A percentile compares a stretch with the other conserved stretches of the same genome.
phyloP scores from a whole-genome alignment of 345 rosid species.

The Camelina neglecta region DNA sequence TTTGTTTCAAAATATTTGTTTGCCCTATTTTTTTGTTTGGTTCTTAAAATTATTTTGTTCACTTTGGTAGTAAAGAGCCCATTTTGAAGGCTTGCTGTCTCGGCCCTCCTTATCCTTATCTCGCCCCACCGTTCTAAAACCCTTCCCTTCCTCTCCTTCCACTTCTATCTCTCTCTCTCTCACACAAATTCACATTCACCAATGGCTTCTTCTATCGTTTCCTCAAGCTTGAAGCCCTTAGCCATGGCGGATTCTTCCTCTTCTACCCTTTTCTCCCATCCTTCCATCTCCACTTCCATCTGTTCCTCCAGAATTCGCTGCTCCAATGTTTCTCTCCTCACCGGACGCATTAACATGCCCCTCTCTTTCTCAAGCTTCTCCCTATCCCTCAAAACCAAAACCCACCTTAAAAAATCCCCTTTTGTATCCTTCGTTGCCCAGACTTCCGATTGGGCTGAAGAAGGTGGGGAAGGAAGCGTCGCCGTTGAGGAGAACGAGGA shows the following conservation, averaged over 20 bases:
- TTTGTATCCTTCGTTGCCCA: conserved; percentile 57
- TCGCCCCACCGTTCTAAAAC: conserved; percentile 40
- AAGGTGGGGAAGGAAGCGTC: conserved; percentile 42
- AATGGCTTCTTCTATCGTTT: conserved; percentile 54
- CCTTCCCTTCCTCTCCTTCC: conserved; percentile 36
- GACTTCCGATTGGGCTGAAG: conserved; percentile 66
- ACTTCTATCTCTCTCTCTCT: conserved; percentile 11
- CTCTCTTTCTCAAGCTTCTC: conserved; percentile 46
- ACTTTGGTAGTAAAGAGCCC: background rate
- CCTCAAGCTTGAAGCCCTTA: conserved; percentile 55
- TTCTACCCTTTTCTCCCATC: conserved; percentile 50
- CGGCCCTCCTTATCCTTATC: conserved; percentile 43
- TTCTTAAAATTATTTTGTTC: background rate
- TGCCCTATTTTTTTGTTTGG: background rate
- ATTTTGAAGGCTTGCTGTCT: background rate
- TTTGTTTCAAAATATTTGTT: background rate
- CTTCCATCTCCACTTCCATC: conserved; percentile 50
- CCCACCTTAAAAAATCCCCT: conserved; percentile 45
- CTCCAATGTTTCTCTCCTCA: conserved; percentile 46
- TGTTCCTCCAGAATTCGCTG: conserved; percentile 45
- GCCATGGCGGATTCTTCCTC: conserved; percentile 65
- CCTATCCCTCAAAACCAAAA: conserved; percentile 46
- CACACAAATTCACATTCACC: conserved; percentile 8
- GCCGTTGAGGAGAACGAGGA: conserved; percentile 48
- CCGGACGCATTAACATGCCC: conserved; percentile 46